Evolutionary conservation across 2,329 filamentous ascomycete genomes (phyloP), one percentile per base, ranked within the genome.

Genomic region (Colletotrichum karsti): DNA sequence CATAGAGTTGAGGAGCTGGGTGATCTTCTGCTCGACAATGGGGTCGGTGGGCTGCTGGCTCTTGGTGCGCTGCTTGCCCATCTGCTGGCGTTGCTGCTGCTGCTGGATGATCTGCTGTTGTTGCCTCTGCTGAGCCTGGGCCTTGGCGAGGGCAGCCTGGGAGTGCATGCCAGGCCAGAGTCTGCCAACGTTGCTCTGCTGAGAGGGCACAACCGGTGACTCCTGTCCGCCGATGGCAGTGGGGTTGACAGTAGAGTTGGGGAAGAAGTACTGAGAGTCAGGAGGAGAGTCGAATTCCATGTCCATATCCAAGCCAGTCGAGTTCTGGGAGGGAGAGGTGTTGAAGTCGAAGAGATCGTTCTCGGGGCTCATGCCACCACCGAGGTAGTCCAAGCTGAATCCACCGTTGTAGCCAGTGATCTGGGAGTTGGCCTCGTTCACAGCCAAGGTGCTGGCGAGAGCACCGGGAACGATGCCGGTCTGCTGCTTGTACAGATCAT

Each of bases 141-240:
- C 90, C 82, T 93, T 93, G 70, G 91, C 91, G 74, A 93, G 83
- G 55, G 94, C 94, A 80, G 94, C 92, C 80, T 95, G 94, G 75
- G 94, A 93, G 82, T 98, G 95, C 87, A 97, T 96, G 59, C 95
- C 95, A 12, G 95, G 95, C 85, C 93, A 98, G 73, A 97, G 90
- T 71, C 94, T 90, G 71, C 93, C 92, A 58, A 91, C 86, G 67
- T 81, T 86, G 76, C 81, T 83, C 37, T 87, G 83, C 69, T 88
- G 83, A 1, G 83, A 81, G 66, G 83, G 82, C 53, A 81, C 70
- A 9, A 78, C 77, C 5, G 80, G 86, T 2, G 82, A 79, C 73
- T 92, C 90, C 76, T 92, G 85, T 54, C 85, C 84, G 57, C 84
- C 88, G 70, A 96, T 90, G 64, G 87, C 89, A 77, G 87, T 93